Base-by-base conservation (phyloP, 768 basidiomycete genomes). In the Dentipellis sp. region DNA sequence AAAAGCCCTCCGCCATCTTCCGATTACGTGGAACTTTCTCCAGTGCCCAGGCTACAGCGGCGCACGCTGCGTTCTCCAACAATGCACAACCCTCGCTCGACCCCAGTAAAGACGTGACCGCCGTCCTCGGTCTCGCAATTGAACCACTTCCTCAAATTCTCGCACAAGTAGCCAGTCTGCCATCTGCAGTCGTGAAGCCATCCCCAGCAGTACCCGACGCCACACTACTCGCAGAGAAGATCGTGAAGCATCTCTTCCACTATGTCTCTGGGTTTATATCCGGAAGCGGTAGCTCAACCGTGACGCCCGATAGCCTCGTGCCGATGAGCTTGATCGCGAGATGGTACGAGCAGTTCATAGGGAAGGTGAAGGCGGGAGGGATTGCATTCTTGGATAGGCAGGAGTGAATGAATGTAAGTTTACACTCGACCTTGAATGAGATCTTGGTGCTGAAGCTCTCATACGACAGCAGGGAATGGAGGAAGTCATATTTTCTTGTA, bases 1-100 rank as follows among this genome's bases (percentile, higher is more conserved):
- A 91, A 35, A 92, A 92, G 66, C 91, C 91, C 0, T 91, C 89
- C 10, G 88, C 90, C 0, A 90, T 93, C 64, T 92, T 92, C 71
- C 88, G 91, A 21, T 75, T 92, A 21, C 80, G 84, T 4, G 83
- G 86, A 8, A 79, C 79, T 10, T 86, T 82, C 64, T 74, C 72
- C n/a, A 29, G 29, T 29, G 60, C 74, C 0, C 54, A 64, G 10
- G 65, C 72, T 2, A 60, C 69, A 0, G 55, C 63, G 19, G 60
- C 69, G 9, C 64, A 69, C 39, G 65, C 64, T 11, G 63, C 71
- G 14, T 72, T 71, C 58, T 64, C 63, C 38, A 61, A 62, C 45
- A 63, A 63, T 23, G 56, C 54, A 5, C 63, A 66, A 4, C 66
- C 70, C 2, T 2, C 69, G 58, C n/a, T 57, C 35, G 59, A 52